Evolutionary conservation across 139 green algal genomes (phyloP).

Genomic region (Astrephomene gubernaculifera): DNA sequence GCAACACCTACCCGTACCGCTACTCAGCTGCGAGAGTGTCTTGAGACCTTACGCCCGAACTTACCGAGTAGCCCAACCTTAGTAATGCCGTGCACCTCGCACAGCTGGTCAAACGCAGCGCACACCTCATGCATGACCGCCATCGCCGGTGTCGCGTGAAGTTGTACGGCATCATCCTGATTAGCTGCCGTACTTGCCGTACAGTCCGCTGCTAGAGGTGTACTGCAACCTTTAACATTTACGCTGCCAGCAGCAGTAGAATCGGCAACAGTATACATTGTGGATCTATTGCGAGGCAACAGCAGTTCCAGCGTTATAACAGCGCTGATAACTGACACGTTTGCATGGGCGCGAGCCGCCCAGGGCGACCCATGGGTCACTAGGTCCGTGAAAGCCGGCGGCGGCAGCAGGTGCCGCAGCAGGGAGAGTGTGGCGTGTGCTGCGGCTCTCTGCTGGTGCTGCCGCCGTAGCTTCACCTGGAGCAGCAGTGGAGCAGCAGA

Average conservation of each 20-base stretch:
- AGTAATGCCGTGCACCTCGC: background rate
- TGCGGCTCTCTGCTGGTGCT: slow-evolving; percentile 34
- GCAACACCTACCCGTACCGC: no score
- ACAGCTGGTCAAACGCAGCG: slow-evolving; percentile 32
- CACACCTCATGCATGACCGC: background rate
- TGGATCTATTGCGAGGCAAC: background rate
- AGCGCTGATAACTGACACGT: slow-evolving; percentile 8
- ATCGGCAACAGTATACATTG: no score
- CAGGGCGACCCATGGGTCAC: slow-evolving; percentile 25
- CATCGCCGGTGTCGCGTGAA: no score
- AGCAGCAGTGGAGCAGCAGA: background rate
- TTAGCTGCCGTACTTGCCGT: no score
- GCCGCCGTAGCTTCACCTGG: slow-evolving; percentile 14
- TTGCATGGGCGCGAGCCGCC: slow-evolving; percentile 1
- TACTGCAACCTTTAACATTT: no score
- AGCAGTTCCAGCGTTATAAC: no score
- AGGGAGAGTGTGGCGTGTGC: slow-evolving; percentile 9
- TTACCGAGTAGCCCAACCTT: slow-evolving; percentile 13
- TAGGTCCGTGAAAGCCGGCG: slow-evolving; percentile 26
- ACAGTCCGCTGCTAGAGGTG: no score
- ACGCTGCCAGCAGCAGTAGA: no score
- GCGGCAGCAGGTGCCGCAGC: slow-evolving; percentile 31
- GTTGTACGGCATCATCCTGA: no score
- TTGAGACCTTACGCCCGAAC: no score
- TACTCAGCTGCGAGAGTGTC: no score